Percentiles rank a stretch among this genome's conserved stretches.
Conservation (phyloP, 257 asterid species). For the Cinchona pubescens region DNA sequence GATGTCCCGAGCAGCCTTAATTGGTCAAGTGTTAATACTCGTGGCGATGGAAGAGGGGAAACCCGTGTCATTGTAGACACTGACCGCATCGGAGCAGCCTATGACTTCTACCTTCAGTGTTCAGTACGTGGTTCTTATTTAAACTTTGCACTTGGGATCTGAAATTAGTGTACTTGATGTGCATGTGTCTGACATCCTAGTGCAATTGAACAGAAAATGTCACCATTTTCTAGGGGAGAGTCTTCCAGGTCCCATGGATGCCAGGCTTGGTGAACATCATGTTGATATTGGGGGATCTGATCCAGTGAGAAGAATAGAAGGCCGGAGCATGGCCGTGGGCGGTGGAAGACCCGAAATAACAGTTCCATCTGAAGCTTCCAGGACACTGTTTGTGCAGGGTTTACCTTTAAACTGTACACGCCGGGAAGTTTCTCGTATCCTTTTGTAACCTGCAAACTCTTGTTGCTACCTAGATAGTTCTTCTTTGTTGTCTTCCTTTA, state of each 20-base stretch:
- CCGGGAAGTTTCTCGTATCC: slow-evolving; percentile 70
- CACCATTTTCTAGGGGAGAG: slow-evolving; percentile 36
- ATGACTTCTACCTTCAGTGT: slow-evolving; percentile 51
- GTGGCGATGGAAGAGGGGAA: slow-evolving; percentile 39
- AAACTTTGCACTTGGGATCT: neutral
- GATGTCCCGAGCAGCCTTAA: slow-evolving; percentile 45
- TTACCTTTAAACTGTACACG: slow-evolving; percentile 42
- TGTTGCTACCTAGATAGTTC: slow-evolving; percentile 7
- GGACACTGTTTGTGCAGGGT: slow-evolving; percentile 45
- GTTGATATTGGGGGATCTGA: slow-evolving; percentile 38
- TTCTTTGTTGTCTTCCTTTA: slow-evolving; percentile 39
- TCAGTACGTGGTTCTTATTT: slow-evolving; percentile 32
- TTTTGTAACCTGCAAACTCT: slow-evolving; percentile 16
- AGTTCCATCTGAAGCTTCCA: slow-evolving; percentile 62
- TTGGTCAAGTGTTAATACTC: slow-evolving; percentile 27
- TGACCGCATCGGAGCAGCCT: slow-evolving; percentile 47
- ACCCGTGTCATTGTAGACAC: slow-evolving; percentile 39
- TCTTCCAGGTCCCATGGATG: slow-evolving; percentile 37
- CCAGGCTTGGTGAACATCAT: slow-evolving; percentile 42
- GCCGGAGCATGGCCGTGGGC: slow-evolving; percentile 31
- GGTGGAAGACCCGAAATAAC: slow-evolving; percentile 39
- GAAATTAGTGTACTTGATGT: neutral
- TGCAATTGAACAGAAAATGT: slow-evolving; percentile 38
- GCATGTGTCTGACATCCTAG: slow-evolving; percentile 6
- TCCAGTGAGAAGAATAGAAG: slow-evolving; percentile 26